phyloP scores from a whole-genome alignment of 257 asterid genomes.

The Solanum etuberosum region DNA sequence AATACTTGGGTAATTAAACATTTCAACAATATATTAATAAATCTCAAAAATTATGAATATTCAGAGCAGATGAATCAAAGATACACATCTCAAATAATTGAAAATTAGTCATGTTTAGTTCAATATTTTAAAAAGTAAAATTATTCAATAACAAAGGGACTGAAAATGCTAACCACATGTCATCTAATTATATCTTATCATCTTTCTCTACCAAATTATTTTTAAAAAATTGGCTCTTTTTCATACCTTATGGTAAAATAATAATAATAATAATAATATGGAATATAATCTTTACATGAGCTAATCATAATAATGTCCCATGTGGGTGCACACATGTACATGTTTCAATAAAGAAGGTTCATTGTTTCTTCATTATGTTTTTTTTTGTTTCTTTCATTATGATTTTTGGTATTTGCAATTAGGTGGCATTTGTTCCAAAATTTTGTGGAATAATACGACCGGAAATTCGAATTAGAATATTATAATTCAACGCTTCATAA shows the following conservation, averaged over 20 bases:
- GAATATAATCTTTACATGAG: not conserved
- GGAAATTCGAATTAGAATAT: not conserved
- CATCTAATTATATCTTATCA: not conserved
- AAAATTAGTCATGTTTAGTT: not conserved
- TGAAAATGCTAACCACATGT: not conserved
- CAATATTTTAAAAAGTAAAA: not conserved
- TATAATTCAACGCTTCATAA: not conserved
- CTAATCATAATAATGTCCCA: not conserved
- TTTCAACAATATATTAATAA: not conserved
- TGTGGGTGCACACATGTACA: not conserved
- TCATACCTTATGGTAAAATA: not conserved
- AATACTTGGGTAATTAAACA: not conserved
- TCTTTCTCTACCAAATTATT: not conserved
- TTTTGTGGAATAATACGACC: not conserved
- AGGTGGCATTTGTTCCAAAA: not conserved
- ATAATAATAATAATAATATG: not conserved
- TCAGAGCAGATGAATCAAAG: not conserved
- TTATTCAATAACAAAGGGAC: not conserved
- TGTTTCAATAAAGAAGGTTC: not conserved
- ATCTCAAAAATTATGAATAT: not conserved
- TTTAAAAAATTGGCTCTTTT: not conserved
- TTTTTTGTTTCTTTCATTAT: not conserved
- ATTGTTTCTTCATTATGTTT: not conserved
- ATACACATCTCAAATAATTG: not conserved
- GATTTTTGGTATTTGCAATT: not conserved